phyloP scores from a whole-genome alignment of 116 monocot species.

The Zostera marina region DNA sequence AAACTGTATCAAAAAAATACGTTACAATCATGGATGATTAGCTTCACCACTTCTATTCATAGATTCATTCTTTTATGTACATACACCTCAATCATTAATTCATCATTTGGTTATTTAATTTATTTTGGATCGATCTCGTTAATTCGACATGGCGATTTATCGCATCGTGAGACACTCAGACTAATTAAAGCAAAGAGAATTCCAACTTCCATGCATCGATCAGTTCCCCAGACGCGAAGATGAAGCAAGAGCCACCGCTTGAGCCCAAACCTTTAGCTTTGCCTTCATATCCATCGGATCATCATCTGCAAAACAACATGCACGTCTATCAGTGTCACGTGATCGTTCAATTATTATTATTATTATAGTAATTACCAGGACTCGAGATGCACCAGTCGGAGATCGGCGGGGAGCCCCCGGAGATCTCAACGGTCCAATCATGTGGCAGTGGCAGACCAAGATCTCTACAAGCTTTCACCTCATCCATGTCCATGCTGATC shows the following conservation, averaged over 20 bases:
- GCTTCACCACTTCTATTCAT: no score
- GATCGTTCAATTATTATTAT: neutral
- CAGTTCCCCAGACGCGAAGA: constrained; percentile 11
- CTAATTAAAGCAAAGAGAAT: no score
- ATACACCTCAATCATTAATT: no score
- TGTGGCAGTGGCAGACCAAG: constrained; percentile 43
- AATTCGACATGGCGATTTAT: no score
- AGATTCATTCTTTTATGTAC: no score
- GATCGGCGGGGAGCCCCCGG: neutral
- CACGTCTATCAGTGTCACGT: neutral
- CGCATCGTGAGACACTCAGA: no score
- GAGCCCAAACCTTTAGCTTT: constrained; percentile 48
- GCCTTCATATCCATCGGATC: constrained; percentile 48
- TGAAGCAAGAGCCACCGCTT: constrained; percentile 45
- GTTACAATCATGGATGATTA: no score
- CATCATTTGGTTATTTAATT: no score
- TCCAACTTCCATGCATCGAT: no score
- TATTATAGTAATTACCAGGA: neutral
- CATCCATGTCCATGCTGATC: constrained; percentile 54
- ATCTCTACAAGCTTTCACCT: constrained; percentile 54
- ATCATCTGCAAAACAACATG: constrained; percentile 16
- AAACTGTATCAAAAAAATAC: no score
- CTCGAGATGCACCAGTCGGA: neutral
- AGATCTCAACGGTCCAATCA: constrained; percentile 55
- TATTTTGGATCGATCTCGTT: no score